Evolutionary conservation across 192 early-diverging fungal genomes (phyloP), one percentile per base, ranked within the genome.

Genomic region (Coemansia sp.): DNA sequence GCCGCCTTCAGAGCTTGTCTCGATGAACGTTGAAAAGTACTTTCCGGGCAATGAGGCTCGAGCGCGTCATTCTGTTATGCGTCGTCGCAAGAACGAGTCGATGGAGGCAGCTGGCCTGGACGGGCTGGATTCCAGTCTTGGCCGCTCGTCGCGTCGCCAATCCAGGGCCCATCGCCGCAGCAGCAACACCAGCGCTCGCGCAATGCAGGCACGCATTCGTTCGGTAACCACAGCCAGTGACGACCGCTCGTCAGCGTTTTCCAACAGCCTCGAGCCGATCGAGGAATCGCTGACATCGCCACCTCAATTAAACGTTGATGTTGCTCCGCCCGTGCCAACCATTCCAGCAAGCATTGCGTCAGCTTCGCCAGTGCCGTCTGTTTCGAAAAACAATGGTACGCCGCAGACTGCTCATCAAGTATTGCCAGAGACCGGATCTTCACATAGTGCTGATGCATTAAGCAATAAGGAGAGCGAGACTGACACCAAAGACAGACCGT

Each of bases 1-100:
- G 9, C 97, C 97, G 9, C 92, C 92, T 0, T 92, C 93, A 10
- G 94, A 97, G 74, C 82, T 92, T 41, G 96, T 98, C 71, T 92
- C 91, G 23, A 90, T 90, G 63, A 92, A 97, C 62, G 84, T 98
- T 38, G 85, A 89, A 54, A 89, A 93, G 62, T 98, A 92, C 74
- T 98, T 98, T 72, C 95, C 96, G 2, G 90, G 89, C 35, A 84
- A 84, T 41, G 82, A 84, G 61, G 82, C 74, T 1, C 68, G 78
- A 7, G 82, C 77, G 19, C 82, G 82, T 16, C 68, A 79, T 62
- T 84, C 82, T 17, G 80, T 84, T 27, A 77, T 84, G 70, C 77
- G 82, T 11, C 52, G 73, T 21, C 53, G 65, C 8, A 61, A 57
- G 23, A 65, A 72, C 54, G 76, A 69, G 49, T 73, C 76, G 12